Percentiles rank a stretch among this genome's conserved stretches.
These are phyloP conservation scores for Coemansia sp. DNA, from an alignment of 371 early-diverging fungal genomes.

Conservation along the genomic window DNA sequence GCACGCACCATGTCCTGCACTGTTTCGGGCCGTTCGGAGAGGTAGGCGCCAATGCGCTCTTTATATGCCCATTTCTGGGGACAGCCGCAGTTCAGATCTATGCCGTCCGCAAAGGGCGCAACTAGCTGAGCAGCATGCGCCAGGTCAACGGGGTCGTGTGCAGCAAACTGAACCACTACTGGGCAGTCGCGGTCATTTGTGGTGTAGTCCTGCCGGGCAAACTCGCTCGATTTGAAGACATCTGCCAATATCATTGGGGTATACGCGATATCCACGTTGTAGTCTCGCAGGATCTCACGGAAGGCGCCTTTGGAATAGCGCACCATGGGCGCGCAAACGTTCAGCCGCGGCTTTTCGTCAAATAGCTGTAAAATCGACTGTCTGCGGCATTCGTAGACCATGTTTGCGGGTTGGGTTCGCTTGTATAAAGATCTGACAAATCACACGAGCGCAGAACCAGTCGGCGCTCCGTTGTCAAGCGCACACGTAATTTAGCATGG, in stretches of 20 bases:
- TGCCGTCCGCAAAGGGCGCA: conserved; percentile 74
- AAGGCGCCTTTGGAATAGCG: conserved; percentile 94
- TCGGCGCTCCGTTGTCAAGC: too few species aligned
- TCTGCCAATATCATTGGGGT: conserved; percentile 98
- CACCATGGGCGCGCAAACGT: conserved; percentile 97
- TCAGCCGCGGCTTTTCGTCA: conserved; percentile 59
- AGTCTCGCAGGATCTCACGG: conserved; percentile 84
- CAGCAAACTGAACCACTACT: conserved; percentile 93
- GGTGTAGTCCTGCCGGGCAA: conserved; percentile 82
- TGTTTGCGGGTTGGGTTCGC: background rate
- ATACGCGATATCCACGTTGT: conserved; percentile 90
- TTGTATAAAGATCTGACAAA: background rate
- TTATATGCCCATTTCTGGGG: conserved; percentile 86
- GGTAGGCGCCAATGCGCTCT: conserved; percentile 73
- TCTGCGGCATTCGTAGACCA: conserved; percentile 26
- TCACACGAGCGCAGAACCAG: too few species aligned
- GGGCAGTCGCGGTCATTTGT: conserved; percentile 78
- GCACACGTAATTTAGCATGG: too few species aligned
- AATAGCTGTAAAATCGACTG: conserved; percentile 56
- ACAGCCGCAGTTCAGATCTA: conserved; percentile 88
- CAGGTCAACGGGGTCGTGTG: conserved; percentile 74
- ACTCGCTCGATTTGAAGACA: conserved; percentile 80
- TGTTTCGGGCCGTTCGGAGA: conserved; percentile 77
- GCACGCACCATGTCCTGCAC: conserved; percentile 80
- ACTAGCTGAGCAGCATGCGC: conserved; percentile 85